A percentile compares a stretch with the other conserved stretches of the same genome.
Conservation (phyloP, 495 filamentous ascomycete genomes). For the Pseudoneurospora amorphoporcata region DNA sequence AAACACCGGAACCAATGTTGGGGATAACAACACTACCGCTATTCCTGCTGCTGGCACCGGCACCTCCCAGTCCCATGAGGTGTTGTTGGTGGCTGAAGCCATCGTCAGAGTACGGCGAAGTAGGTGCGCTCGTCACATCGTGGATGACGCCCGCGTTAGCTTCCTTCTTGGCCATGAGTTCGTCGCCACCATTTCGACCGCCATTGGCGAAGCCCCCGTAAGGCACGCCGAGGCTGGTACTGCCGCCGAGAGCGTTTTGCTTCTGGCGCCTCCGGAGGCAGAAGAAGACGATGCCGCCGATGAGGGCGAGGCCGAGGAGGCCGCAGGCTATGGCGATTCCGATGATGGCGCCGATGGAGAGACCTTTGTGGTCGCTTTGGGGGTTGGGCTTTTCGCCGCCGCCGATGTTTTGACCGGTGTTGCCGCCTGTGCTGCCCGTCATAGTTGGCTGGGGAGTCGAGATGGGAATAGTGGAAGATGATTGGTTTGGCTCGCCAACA, state of each 20-base stretch:
- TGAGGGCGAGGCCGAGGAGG: conserved; percentile 23
- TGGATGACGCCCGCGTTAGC: conserved; percentile 13
- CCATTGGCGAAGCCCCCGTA: conserved; percentile 8
- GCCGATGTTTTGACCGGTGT: neutral
- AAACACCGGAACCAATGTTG: neutral
- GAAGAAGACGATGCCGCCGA: conserved; percentile 25
- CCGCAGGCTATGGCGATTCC: conserved; percentile 33
- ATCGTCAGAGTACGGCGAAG: conserved; percentile 30
- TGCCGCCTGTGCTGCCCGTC: neutral
- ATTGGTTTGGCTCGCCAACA: no score
- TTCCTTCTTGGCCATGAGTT: conserved; percentile 35
- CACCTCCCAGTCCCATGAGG: neutral
- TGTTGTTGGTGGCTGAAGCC: conserved; percentile 5
- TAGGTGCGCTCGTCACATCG: conserved; percentile 19
- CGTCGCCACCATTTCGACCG: conserved; percentile 15
- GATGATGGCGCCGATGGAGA: conserved; percentile 26
- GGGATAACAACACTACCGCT: neutral
- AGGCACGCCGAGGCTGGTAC: neutral
- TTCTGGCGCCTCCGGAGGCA: conserved; percentile 22
- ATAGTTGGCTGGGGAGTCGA: neutral
- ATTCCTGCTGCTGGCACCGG: neutral
- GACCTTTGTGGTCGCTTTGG: conserved; percentile 3
- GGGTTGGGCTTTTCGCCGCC: neutral
- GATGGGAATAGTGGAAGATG: neutral
- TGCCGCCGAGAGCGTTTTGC: neutral